Conservation (phyloP, 768 basidiomycete species). For the Serendipita sp. region DNA sequence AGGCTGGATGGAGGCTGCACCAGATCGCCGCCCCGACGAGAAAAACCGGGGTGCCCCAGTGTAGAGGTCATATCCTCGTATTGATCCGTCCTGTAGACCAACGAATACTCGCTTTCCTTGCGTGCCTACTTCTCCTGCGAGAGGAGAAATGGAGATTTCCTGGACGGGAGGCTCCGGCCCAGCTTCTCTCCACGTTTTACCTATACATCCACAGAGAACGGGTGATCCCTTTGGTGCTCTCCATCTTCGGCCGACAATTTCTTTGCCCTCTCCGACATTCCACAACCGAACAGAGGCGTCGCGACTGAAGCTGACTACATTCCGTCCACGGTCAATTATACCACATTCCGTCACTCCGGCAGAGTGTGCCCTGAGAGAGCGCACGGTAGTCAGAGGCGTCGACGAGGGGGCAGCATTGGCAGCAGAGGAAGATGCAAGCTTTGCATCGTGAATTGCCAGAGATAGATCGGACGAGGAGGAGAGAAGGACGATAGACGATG, state of each 20-base stretch:
- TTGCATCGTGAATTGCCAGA: conserved; percentile 48
- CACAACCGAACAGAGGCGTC: conserved; percentile 58
- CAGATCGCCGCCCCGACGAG: conserved; percentile 13
- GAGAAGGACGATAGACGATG: conserved; percentile 55
- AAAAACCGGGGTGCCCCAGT: conserved; percentile 20
- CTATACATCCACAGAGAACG: conserved; percentile 31
- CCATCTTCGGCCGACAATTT: conserved; percentile 26
- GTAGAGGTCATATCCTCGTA: conserved; percentile 42
- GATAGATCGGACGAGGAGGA: conserved; percentile 54
- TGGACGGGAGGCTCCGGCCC: conserved; percentile 11
- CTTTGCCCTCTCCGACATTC: conserved; percentile 45
- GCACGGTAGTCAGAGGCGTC: conserved; percentile 35
- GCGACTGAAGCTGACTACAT: conserved; percentile 48
- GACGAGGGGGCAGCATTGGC: conserved; percentile 20
- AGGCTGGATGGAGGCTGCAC: conserved; percentile 16
- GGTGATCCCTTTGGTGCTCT: conserved; percentile 25
- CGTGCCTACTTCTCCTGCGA: conserved; percentile 30
- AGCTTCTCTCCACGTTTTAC: conserved; percentile 22
- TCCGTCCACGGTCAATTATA: conserved; percentile 51
- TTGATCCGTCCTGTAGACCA: conserved; percentile 38
- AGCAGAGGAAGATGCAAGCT: conserved; percentile 21
- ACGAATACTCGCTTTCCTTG: conserved; percentile 34
- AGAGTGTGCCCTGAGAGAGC: conserved; percentile 50
- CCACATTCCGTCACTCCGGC: conserved; percentile 45
- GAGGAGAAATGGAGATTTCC: background rate